A percentile compares a stretch with the other conserved stretches of the same genome.
These are phyloP conservation scores for Royoungia palumana DNA, from an alignment of 768 basidiomycete genomes.

Conservation along the genomic window DNA sequence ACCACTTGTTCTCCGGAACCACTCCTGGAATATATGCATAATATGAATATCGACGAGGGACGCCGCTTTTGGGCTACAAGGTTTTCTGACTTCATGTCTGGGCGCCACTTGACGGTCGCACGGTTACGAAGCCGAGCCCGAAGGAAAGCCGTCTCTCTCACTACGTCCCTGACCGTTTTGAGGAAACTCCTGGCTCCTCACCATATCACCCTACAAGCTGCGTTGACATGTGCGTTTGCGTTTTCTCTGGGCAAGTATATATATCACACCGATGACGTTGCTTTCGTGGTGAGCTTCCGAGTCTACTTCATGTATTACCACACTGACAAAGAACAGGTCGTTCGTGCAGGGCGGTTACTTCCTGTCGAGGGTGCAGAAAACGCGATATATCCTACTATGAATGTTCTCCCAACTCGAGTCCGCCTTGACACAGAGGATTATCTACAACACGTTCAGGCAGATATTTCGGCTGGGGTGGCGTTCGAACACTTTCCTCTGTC, in stretches of 20 bases:
- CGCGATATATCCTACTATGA: conserved; percentile 26
- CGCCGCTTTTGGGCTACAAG: conserved; percentile 23
- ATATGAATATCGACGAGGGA: conserved; percentile 10
- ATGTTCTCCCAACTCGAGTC: conserved; percentile 29
- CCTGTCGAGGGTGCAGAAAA: conserved; percentile 23
- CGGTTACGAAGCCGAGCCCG: conserved; percentile 6
- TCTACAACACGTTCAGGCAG: conserved; percentile 23
- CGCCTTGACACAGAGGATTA: conserved; percentile 11
- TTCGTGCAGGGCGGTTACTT: conserved; percentile 30
- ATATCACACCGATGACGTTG: conserved; percentile 24
- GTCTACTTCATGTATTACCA: too few relatives aligned
- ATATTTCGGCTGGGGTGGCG: conserved; percentile 25
- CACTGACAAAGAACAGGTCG: conserved; percentile 21
- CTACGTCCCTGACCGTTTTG: conserved; percentile 17
- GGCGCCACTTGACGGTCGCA: conserved; percentile 2
- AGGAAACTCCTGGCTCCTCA: conserved; percentile 17
- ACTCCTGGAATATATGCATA: conserved; percentile 23
- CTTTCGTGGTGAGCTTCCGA: conserved; percentile 32
- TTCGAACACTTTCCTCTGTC: conserved; percentile 32
- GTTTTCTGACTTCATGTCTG: conserved; percentile 19
- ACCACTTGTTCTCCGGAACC: conserved; percentile 9
- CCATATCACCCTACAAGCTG: conserved; percentile 33
- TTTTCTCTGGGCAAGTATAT: conserved; percentile 24
- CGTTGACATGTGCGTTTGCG: conserved; percentile 28
- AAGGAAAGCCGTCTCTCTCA: conserved; percentile 11